Evolutionary conservation across 495 filamentous ascomycete genomes (phyloP), one percentile per base, ranked within the genome.

Genomic region (Peziza echinospora): DNA sequence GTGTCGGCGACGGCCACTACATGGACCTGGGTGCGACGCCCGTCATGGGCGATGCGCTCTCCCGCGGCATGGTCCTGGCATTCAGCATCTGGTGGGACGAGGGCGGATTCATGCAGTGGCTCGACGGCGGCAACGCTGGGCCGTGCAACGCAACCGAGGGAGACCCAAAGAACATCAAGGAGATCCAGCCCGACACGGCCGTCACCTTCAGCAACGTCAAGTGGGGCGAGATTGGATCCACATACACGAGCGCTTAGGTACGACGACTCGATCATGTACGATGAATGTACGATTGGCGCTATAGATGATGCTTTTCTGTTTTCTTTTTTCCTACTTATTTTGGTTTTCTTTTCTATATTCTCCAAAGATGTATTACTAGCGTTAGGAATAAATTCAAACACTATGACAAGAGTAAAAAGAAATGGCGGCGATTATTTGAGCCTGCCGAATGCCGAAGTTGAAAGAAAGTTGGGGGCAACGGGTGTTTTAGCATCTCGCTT

Each of bases 61-160:
- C 49, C 0, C 56, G 72, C 0, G 76, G 77, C 2, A 81, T 82
- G 76, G 74, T 78, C 1, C 56, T 80, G n/a, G 65, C 69, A 1
- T 69, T 80, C 52, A 70, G 66, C 50, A 67, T 81, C 47, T 80
- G 76, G 76, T 73, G 71, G 60, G 73, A 74, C 45, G 56, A 60
- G 13, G 61, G 65, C n/a, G 60, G 62, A 1, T 70, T 66, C 56
- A 79, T 79, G 77, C 61, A 66, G 37, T 77, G 73, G 73, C 58
- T 81, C 10, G 77, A 80, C 53, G 62, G 65, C 37, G 64, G 62
- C 5, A 60, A 48, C 49, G 62, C 69, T 17, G 76, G 77, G 2
- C 75, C 76, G 23, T 82, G 77, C 55, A 73, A 67, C 49, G 67
- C 62, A 2, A 66, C 67, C 16, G 63, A 69, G 30, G 66, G 66